phyloP scores from a whole-genome alignment of 73 alveolate genomes.

The Paramecium caudatum region DNA sequence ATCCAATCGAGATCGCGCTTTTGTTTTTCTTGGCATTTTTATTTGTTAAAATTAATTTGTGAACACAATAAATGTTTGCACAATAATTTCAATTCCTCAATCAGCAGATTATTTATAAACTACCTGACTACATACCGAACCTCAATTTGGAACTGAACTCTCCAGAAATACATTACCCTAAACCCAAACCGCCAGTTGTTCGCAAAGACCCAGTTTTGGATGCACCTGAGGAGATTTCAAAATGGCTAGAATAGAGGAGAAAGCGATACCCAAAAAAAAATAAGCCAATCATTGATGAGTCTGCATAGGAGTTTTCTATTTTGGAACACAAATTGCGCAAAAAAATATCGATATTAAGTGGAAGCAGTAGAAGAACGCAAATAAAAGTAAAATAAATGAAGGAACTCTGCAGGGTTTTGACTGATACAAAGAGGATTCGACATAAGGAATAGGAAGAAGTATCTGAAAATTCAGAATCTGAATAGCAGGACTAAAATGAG shows the following conservation, averaged over 20 bases:
- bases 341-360: slow-evolving; percentile 24
- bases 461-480: not conserved
- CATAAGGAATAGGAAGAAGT: not conserved
- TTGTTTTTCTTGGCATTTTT: slow-evolving; percentile 88
- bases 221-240: slow-evolving; percentile 73
- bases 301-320: slow-evolving; percentile 3
- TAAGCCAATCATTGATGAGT: not conserved
- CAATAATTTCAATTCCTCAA: not conserved
- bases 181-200: not conserved
- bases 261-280: slow-evolving; percentile 32
- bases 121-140: not conserved
- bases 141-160: slow-evolving; percentile 27
- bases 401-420: slow-evolving; percentile 27
- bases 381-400: slow-evolving; percentile 49
- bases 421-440: not conserved
- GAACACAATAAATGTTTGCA: slow-evolving; percentile 23
- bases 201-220: slow-evolving; percentile 73
- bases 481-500: not conserved
- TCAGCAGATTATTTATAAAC: not conserved
- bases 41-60: slow-evolving; percentile 65
- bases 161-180: not conserved
- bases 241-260: slow-evolving; percentile 71
- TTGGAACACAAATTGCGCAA: slow-evolving; percentile 48
- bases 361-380: slow-evolving; percentile 39
- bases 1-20: slow-evolving; percentile 87